Conservation (phyloP, 306 rosid genomes). For the Alnus glutinosa region DNA sequence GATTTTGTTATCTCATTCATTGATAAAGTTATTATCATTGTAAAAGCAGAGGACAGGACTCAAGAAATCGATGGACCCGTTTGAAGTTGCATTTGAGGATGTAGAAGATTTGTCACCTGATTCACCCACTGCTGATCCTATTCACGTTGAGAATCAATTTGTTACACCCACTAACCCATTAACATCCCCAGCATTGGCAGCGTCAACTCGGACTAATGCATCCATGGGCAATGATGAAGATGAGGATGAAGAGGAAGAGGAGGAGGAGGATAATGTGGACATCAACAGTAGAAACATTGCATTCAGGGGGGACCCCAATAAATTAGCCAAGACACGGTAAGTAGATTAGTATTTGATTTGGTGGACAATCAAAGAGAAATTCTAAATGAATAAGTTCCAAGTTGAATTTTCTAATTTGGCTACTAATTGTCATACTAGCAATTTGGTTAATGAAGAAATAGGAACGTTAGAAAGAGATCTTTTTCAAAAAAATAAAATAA, state of each 20-base stretch:
- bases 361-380: too few species aligned
- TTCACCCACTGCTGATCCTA: background rate
- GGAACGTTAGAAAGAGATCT: too few species aligned
- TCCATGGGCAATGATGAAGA: background rate
- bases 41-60: background rate
- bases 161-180: background rate
- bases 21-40: background rate
- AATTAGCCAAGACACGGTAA: background rate
- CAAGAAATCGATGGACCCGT: background rate
- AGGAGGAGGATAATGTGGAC: slow-evolving; percentile 1
- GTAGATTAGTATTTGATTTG: background rate
- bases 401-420: too few species aligned
- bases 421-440: too few species aligned
- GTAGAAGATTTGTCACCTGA: background rate
- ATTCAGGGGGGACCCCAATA: background rate
- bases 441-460: too few species aligned
- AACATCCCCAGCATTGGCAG: background rate
- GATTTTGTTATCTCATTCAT: background rate
- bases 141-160: background rate
- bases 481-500: too few species aligned
- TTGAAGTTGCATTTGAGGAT: slow-evolving; percentile 9
- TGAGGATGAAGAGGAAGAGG: background rate
- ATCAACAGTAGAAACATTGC: background rate
- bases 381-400: too few species aligned
- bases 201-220: background rate